Evolutionary conservation across 1,284 basidiomycete genomes (phyloP), one percentile per base, ranked within the genome.

Genomic region (Ustilago sp.): DNA sequence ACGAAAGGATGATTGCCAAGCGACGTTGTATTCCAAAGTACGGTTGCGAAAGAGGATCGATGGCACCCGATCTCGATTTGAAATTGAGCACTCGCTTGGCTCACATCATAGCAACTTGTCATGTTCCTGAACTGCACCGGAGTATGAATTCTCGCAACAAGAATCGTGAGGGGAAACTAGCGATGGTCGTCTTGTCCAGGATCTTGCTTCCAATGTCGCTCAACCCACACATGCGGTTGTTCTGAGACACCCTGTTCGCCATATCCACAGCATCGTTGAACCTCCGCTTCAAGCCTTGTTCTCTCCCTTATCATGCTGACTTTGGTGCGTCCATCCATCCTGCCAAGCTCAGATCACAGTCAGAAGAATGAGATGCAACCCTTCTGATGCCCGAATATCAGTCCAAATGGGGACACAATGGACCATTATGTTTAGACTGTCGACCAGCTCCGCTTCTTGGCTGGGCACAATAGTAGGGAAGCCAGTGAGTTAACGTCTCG

Each of bases 51-150:
- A 41, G 12, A 11, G 36, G 23, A 28, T 28, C 23, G 23, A 28
- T 28, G 23, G 52, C 52, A 57, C 32, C 31, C 41, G 12, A 45
- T 57, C 32, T n/a, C 8, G 8, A n/a, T 7, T 50, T 28, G 15
- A 50, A 12, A 57, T 39, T 28, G 23, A 28, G 23, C 23, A 28
- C 23, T 28, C 39, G 55, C 39, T 35, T 45, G 28, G 39, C 55
- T 57, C 31, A 9, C 43, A 45, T 45, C 43, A 45, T 45, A 8
- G n/a, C 43, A 45, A 17, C 34, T 41, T 50, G 48, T 34, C 31
- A 50, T 35, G 56, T 58, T 47, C 56, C 56, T 58, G 56, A 32
- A 12, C 47, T 48, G 45, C 56, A 58, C 47, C 56, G 41, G 56
- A 58, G 56, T 35, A 15, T 35, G 56, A 58, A 48, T 50, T 50